phyloP scores from a whole-genome alignment of 306 rosid species.

The Arachis stenosperma region DNA sequence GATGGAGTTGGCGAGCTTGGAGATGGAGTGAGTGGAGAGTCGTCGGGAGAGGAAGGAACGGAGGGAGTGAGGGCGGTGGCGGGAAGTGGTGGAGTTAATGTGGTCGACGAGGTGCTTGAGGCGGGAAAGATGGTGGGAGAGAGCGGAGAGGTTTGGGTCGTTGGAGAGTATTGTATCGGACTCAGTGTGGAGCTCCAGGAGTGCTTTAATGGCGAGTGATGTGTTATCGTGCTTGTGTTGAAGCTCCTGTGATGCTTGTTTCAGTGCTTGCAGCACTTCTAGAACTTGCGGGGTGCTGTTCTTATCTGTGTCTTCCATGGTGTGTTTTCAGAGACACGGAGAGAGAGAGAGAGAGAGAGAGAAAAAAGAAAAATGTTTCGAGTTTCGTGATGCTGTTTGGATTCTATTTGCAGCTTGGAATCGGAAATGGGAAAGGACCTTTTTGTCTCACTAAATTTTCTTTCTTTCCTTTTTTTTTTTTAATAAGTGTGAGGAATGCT shows the following conservation, averaged over 20 bases:
- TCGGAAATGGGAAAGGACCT: no score
- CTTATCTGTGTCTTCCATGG: constrained; percentile 31
- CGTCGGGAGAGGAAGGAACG: constrained; percentile 73
- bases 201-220: constrained; percentile 76
- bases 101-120: constrained; percentile 58
- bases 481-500: not conserved
- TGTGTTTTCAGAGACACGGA: constrained; percentile 47
- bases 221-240: constrained; percentile 39
- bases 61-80: constrained; percentile 43
- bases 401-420: not conserved
- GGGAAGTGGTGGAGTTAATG: constrained; percentile 16
- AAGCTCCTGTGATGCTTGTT: constrained; percentile 76
- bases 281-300: constrained; percentile 48
- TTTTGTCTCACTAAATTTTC: no score
- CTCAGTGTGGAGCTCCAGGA: constrained; percentile 59
- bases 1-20: constrained; percentile 70
- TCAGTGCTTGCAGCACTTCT: constrained; percentile 77
- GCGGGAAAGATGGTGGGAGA: constrained; percentile 61
- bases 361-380: not conserved
- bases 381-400: not conserved
- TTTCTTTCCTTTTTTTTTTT: no score
- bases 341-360: no score
- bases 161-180: constrained; percentile 55
- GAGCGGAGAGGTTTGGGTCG: constrained; percentile 56
- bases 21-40: constrained; percentile 57